Evolutionary conservation across 306 rosid genomes (phyloP), one percentile per base, ranked within the genome.

Genomic region (Rosa chinensis): DNA sequence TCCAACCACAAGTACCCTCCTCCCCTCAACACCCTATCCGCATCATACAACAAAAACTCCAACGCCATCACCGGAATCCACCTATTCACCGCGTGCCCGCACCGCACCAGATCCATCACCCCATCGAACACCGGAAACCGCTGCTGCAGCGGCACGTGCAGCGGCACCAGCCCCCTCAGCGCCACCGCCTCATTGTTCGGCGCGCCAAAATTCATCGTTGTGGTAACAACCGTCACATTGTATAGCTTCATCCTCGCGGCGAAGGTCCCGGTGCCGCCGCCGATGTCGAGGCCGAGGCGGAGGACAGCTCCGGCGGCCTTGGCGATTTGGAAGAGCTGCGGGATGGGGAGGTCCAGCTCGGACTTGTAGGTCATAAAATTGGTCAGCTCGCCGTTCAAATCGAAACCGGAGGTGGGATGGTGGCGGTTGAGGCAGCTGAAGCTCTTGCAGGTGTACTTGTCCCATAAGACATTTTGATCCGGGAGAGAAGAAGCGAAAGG

Each of bases 1-100:
- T 95, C 99, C 81, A 95, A 21, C 99, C 96, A 95, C 85, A 95
- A 86, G 73, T 86, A 95, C 77, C 99, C 99, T 10, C 99, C 99
- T 45, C 85, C 85, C 76, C 98, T 86, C 86, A 95, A 79, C 81
- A 95, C 97, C 48, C 99, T 83, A 47, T 95, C 99, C 76, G 86
- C 80, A 66, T 95, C 99, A 75, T 80, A 88, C 52, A 95, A 63
- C 92, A 95, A 73, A 66, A 95, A 95, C 86, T 93, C 99, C 91
- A 95, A 50, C 68, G 89, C 87, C 35, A 86, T 79, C 75, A 75
- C 53, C 10, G 99, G 99, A 35, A 95, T 95, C 99, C 99, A 95
- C 78, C 99, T 80, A 77, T 95, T 95, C 79, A 95, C 97, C 1
- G 97, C 99, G 21, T 80, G 96, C 53, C 98, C 99, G 28, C 97